Evolutionary conservation across 106 monocot genomes (phyloP), one percentile per base, ranked within the genome.

Genomic region (Dioscorea dumetorum): DNA sequence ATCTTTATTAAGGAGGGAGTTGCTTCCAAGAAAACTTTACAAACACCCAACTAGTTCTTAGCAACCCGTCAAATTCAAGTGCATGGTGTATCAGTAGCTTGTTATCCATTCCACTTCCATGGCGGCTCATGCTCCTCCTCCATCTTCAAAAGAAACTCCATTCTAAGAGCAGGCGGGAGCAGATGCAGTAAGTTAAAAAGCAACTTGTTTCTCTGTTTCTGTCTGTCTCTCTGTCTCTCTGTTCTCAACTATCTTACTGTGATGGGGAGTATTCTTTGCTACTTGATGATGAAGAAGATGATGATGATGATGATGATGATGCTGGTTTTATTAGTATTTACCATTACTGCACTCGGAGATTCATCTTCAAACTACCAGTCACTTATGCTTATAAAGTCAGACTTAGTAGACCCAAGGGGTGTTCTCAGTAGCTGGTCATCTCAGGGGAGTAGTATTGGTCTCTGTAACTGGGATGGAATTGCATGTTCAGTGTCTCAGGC

Each of bases 391-490:
- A 33, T 88, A 9, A 95, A 95, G 52, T 81, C 91, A 6, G 69
- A 67, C 19, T 53, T 95, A 52, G 49, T 63, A 50, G 88, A 86
- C 52, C 50, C 77, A 2, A 21, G 56, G 16, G 84, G 81, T 57
- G 81, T 67, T 57, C 84, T 95, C 52, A 48, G 66, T 2, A 68
- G 24, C 72, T 95, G 91, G 95, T 67, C 70, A 23, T 61, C 66
- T n/a, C 59, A 20, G n/a, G 41, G 41, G 41, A 41, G 10, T 41
- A 41, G 41, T 41, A 34, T 63, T 17, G 73, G 80, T 53, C 41
- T 72, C 31, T 95, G 95, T 73, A 69, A 63, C 59, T 91, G 91
- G 95, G 70, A 75, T 33, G 95, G 91, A 68, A 73, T 95, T 33
- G 63, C 75, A 62, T 95, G 95, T 51, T 58, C 61, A 0, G 33